Evolutionary conservation across 2,329 filamentous ascomycete species (phyloP).

Genomic region (Fusarium sp.): DNA sequence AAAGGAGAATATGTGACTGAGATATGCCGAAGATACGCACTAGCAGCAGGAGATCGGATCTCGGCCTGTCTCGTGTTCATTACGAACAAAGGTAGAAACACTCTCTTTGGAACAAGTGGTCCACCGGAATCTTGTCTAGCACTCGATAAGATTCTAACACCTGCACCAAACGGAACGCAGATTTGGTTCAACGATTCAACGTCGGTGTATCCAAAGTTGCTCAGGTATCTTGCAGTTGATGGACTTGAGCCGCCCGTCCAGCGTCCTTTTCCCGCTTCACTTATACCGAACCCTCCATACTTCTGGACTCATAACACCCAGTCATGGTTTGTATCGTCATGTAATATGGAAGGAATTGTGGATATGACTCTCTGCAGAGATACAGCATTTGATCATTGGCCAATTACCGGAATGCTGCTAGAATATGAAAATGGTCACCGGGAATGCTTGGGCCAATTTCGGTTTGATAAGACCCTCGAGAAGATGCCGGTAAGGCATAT

Average conservation of each 20-base stretch:
- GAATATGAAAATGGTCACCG: constrained; percentile 17
- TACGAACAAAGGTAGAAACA: constrained; percentile 22
- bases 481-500: background rate
- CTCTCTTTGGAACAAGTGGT: constrained; percentile 19
- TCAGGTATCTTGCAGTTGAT: constrained; percentile 7
- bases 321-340: constrained; percentile 23
- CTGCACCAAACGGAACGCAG: constrained; percentile 4
- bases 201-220: background rate
- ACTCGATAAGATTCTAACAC: constrained; percentile 9
- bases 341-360: constrained; percentile 12
- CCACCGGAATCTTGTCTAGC: constrained; percentile 13
- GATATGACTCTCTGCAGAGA: constrained; percentile 24
- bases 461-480: constrained; percentile 12
- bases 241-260: background rate
- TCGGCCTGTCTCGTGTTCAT: constrained; percentile 15
- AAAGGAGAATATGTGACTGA: constrained; percentile 22
- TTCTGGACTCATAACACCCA: constrained; percentile 13
- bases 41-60: background rate
- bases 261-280: constrained; percentile 4
- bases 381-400: background rate
- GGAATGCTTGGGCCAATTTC: constrained; percentile 22
- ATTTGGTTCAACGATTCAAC: constrained; percentile 11
- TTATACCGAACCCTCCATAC: constrained; percentile 11
- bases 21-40: constrained; percentile 19
- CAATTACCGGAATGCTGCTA: constrained; percentile 8